These are phyloP conservation scores for Priceomyces medius DNA, from an alignment of 805 yeast genomes.

Conservation along the genomic window DNA sequence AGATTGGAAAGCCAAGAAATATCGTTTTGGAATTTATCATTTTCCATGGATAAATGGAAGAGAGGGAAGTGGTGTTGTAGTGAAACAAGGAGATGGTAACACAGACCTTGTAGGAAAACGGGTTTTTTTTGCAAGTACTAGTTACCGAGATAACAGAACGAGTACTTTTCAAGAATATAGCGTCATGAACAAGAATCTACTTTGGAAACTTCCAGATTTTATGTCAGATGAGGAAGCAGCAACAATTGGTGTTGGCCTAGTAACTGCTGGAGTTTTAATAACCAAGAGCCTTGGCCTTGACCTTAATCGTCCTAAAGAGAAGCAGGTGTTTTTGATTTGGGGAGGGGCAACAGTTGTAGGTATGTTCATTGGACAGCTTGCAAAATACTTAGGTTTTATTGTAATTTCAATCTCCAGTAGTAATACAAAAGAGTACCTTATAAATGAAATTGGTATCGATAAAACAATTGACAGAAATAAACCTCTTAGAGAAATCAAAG, in stretches of 20 bases:
- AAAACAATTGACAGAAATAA: slow-evolving; percentile 36
- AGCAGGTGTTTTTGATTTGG: slow-evolving; percentile 35
- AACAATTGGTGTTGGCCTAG: slow-evolving; percentile 48
- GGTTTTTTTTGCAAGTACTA: slow-evolving; percentile 46
- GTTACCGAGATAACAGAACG: slow-evolving; percentile 46
- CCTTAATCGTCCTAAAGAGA: neutral
- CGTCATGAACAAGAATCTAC: slow-evolving; percentile 43
- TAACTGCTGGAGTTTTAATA: slow-evolving; percentile 38
- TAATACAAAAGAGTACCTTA: slow-evolving; percentile 19
- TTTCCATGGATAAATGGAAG: slow-evolving; percentile 54
- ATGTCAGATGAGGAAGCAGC: slow-evolving; percentile 40
- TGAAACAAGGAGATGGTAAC: slow-evolving; percentile 27
- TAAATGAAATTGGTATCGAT: slow-evolving; percentile 23
- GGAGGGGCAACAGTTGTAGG: slow-evolving; percentile 52
- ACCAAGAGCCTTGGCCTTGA: slow-evolving; percentile 18
- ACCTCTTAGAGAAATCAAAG: slow-evolving; percentile 15
- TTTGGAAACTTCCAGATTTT: slow-evolving; percentile 42
- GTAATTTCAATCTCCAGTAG: slow-evolving; percentile 31
- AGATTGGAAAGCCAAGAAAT: slow-evolving; percentile 50
- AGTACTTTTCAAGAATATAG: slow-evolving; percentile 49
- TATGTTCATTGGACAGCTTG: slow-evolving; percentile 41
- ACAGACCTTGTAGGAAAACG: slow-evolving; percentile 30
- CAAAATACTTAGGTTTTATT: slow-evolving; percentile 37
- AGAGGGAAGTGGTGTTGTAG: slow-evolving; percentile 44
- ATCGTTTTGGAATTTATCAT: slow-evolving; percentile 44